Conservation (phyloP, 106 monocot genomes). For the Platanthera guangdongensis region DNA sequence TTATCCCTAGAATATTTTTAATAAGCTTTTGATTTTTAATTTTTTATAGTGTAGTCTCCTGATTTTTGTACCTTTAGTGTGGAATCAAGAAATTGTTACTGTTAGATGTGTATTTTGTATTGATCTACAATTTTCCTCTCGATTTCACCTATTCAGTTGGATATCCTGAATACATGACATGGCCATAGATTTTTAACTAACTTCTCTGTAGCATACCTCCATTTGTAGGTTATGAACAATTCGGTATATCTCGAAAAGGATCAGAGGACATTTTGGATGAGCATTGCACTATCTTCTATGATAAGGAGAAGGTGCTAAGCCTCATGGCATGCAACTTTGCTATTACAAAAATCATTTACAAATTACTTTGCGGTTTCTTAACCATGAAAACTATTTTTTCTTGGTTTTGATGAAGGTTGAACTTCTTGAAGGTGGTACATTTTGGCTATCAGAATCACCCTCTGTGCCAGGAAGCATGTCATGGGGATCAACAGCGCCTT, state of each 20-base stretch:
- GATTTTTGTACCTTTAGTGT: background rate
- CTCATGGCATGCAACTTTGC: background rate
- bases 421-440: slow-evolving; percentile 90
- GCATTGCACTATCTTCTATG: slow-evolving; percentile 86
- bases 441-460: slow-evolving; percentile 97
- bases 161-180: background rate
- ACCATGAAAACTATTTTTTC: background rate
- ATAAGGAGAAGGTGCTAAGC: slow-evolving; percentile 69
- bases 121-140: background rate
- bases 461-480: slow-evolving; percentile 92
- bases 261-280: slow-evolving; percentile 78
- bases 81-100: background rate
- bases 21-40: background rate
- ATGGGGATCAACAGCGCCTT: slow-evolving; percentile 85
- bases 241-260: slow-evolving; percentile 86
- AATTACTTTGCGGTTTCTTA: background rate
- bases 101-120: background rate
- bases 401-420: slow-evolving; percentile 62
- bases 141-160: background rate
- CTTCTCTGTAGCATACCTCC: background rate
- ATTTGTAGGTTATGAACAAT: slow-evolving; percentile 66
- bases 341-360: background rate
- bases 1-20: too few relatives aligned
- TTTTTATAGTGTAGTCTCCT: background rate
- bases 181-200: background rate